A percentile compares a stretch with the other conserved stretches of the same genome.
Evolutionary conservation across 306 rosid species (phyloP).

Genomic region (Casuarina equisetifolia): DNA sequence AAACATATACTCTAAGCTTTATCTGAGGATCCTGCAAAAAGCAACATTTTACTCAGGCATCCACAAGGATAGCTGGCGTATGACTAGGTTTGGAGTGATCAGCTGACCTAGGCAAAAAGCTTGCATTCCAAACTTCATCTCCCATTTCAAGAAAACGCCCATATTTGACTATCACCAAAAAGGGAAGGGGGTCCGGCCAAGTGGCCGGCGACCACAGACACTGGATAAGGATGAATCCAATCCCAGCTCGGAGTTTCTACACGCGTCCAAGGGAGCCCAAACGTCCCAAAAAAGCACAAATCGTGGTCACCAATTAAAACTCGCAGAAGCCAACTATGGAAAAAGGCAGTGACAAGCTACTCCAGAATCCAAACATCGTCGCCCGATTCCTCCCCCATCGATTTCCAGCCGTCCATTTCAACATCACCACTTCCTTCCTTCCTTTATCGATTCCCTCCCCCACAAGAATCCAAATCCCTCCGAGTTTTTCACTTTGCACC

Average conservation of each 20-base stretch:
- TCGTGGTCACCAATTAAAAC: background rate
- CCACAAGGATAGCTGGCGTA: too few relatives aligned
- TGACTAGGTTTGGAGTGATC: too few relatives aligned
- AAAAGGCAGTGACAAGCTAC: background rate
- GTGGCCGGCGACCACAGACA: background rate
- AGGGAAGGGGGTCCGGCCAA: too few relatives aligned
- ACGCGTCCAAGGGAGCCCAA: background rate
- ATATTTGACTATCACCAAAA: too few relatives aligned
- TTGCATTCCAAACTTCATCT: too few relatives aligned
- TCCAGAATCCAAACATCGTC: background rate
- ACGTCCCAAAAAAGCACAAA: background rate
- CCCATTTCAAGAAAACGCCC: too few relatives aligned
- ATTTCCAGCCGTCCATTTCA: slow-evolving; percentile 22
- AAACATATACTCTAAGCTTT: too few relatives aligned
- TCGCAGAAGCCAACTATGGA: background rate
- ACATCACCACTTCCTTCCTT: background rate
- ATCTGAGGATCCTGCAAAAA: too few relatives aligned
- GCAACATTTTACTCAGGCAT: too few relatives aligned
- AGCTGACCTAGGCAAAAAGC: too few relatives aligned
- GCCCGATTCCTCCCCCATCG: slow-evolving; percentile 13
- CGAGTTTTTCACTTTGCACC: slow-evolving; percentile 13
- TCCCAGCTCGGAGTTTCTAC: background rate
- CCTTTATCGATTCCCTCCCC: background rate
- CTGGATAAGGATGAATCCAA: slow-evolving; percentile 19
- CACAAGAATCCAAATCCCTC: slow-evolving; percentile 32